Percentiles rank a stretch among this genome's conserved stretches.
These are phyloP conservation scores for Coccomyxa subellipsoidea DNA, from an alignment of 163 green algal genomes.

Conservation along the genomic window DNA sequence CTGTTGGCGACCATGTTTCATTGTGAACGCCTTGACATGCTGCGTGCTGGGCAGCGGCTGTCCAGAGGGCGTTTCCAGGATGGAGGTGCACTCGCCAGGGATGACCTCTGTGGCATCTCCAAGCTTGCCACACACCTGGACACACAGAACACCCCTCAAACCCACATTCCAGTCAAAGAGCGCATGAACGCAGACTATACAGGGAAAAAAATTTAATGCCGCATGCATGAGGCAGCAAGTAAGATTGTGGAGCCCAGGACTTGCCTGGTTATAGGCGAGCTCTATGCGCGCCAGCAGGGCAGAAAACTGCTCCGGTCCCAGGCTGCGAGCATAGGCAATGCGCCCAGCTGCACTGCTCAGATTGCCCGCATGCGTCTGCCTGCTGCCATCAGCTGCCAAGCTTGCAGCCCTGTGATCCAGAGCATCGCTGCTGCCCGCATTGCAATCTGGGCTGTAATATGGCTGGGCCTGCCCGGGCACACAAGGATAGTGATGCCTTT, in stretches of 20 bases:
- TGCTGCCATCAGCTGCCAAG: neutral
- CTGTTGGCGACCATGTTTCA: slow-evolving; percentile 72
- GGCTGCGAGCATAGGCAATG: slow-evolving; percentile 1
- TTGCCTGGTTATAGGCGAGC: slow-evolving; percentile 8
- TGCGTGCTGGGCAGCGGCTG: neutral
- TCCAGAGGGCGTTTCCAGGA: neutral
- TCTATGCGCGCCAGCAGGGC: neutral
- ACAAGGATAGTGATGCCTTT: too few species aligned
- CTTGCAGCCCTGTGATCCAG: neutral
- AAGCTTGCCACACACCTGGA: neutral
- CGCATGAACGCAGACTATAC: too few species aligned
- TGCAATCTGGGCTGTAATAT: neutral
- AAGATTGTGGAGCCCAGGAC: too few species aligned
- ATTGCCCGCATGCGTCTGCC: neutral
- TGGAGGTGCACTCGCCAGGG: neutral
- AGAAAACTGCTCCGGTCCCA: neutral
- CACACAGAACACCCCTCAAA: neutral
- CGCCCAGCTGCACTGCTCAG: neutral
- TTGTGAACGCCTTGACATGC: slow-evolving; percentile 37
- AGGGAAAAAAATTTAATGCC: too few species aligned
- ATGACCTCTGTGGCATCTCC: neutral
- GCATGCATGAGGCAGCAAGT: too few species aligned
- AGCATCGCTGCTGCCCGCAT: neutral
- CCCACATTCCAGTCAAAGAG: neutral
- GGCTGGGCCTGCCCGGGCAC: neutral